Evolutionary conservation across 2,329 filamentous ascomycete species (phyloP), one percentile per base, ranked within the genome.

Genomic region (Exophiala alcalophila): DNA sequence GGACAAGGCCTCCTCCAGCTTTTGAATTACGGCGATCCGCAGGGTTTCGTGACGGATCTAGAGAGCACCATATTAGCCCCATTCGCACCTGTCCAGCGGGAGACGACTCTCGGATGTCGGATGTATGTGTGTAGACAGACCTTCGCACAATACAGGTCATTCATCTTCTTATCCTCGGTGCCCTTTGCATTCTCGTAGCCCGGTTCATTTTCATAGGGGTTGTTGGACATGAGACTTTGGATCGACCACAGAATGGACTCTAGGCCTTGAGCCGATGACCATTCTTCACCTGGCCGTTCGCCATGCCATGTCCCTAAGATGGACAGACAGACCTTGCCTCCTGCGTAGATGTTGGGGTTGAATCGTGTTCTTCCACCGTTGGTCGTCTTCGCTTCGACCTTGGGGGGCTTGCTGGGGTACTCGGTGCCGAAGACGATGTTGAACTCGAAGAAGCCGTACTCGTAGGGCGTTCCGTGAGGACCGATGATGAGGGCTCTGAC

Each of bases 381-480:
- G 1, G 91, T 98, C 0, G 92, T 97, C 28, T 82, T 76, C 18
- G 84, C 83, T 16, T 73, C 78, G 18, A 83, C 79, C 15, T 57
- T 59, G 0, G 80, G 80, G 4, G 78, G 72, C 48, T 72, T 78
- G 44, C 73, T 78, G 4, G 92, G 92, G 59, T 98, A 98, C 3
- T 95, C 89, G 31, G 44, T 41, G 23, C 45, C 47, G 28, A 58
- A 56, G 18, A 36, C 44, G 19, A 55, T 40, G 61, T 73, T 47
- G 64, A 92, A 89, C 76, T 97, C 89, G 61, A 94, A 97, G 68
- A 96, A 96, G 3, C 92, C 92, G 61, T 94, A 96, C 65, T 96
- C 90, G 65, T 98, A 98, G 0, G 91, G 90, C 1, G 90, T 94
- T 57, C 92, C 90, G 53, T 91, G 88, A 16, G 92, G 91, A 0